Evolutionary conservation across 2,329 filamentous ascomycete genomes (phyloP).

Genomic region (Colletotrichum lindemuthianum): DNA sequence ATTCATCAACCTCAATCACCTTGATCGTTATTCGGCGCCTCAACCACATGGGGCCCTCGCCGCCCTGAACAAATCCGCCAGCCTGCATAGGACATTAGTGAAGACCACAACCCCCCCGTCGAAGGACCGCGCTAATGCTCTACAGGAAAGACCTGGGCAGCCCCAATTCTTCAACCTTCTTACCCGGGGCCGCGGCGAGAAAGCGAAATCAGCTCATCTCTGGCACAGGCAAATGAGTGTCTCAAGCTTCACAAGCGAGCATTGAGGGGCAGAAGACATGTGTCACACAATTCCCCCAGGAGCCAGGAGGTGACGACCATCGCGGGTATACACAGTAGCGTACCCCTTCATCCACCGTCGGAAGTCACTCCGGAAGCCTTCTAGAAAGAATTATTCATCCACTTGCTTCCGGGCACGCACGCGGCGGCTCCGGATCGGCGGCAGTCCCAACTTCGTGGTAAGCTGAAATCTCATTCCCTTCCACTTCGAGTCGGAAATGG

Average conservation of each 20-base stretch:
- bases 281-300: neutral
- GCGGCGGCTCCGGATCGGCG: slow-evolving; percentile 32
- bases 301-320: too few species aligned
- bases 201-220: slow-evolving; percentile 7
- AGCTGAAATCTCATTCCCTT: neutral
- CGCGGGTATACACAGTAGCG: too few species aligned
- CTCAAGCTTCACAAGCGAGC: neutral
- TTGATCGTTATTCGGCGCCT: slow-evolving; percentile 1
- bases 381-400: slow-evolving; percentile 8
- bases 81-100: too few species aligned
- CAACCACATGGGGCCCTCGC: slow-evolving; percentile 11
- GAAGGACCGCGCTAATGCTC: slow-evolving; percentile 9
- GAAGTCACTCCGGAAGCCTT: neutral
- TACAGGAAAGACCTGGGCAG: slow-evolving; percentile 12
- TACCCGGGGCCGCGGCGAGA: neutral
- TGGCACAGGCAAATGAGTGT: neutral
- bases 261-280: neutral
- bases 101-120: too few species aligned
- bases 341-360: too few species aligned
- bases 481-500: slow-evolving; percentile 15
- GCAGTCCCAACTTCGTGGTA: slow-evolving; percentile 28
- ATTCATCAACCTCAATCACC: slow-evolving; percentile 2
- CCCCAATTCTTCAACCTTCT: slow-evolving; percentile 8
- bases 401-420: neutral
- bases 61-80: slow-evolving; percentile 13